These are phyloP conservation scores for Epichloe aotearoae DNA, from an alignment of 2,329 filamentous ascomycete species.

Conservation along the genomic window DNA sequence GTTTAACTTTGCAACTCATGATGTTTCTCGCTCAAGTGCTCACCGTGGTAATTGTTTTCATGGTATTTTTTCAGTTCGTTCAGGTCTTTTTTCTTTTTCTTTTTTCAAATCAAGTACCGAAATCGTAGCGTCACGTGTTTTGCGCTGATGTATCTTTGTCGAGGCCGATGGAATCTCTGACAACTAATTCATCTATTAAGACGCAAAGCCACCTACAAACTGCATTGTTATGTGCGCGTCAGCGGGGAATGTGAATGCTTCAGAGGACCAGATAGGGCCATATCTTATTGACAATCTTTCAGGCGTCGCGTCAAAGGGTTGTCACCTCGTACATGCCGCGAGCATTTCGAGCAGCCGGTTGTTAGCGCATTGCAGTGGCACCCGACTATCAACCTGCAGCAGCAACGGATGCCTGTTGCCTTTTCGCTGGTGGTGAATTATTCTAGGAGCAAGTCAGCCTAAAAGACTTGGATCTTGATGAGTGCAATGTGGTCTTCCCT, in stretches of 20 bases:
- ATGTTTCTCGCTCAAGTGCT: constrained; percentile 1
- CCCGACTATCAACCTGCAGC: constrained; percentile 21
- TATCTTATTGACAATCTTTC: neutral
- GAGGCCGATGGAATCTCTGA: neutral
- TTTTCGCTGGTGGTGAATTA: constrained; percentile 25
- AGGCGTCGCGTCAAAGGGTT: neutral
- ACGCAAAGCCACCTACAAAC: constrained; percentile 3
- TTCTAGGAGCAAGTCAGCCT: constrained; percentile 21
- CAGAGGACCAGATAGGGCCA: constrained; percentile 1
- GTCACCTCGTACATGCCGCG: neutral
- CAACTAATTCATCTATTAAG: neutral
- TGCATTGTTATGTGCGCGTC: constrained; percentile 4
- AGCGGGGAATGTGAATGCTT: constrained; percentile 1
- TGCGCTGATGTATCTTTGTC: neutral
- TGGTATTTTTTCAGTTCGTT: neutral
- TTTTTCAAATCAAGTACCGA: neutral
- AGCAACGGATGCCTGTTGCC: constrained; percentile 28
- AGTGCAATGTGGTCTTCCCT: constrained; percentile 8
- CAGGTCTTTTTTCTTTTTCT: neutral
- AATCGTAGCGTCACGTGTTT: neutral
- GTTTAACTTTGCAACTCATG: neutral
- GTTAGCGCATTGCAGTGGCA: neutral
- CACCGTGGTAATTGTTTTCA: neutral
- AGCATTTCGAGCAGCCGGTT: neutral
- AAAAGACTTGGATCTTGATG: constrained; percentile 5